Base-by-base conservation (phyloP, 2,329 filamentous ascomycete species). In the Pyricularia pennisetigena region DNA sequence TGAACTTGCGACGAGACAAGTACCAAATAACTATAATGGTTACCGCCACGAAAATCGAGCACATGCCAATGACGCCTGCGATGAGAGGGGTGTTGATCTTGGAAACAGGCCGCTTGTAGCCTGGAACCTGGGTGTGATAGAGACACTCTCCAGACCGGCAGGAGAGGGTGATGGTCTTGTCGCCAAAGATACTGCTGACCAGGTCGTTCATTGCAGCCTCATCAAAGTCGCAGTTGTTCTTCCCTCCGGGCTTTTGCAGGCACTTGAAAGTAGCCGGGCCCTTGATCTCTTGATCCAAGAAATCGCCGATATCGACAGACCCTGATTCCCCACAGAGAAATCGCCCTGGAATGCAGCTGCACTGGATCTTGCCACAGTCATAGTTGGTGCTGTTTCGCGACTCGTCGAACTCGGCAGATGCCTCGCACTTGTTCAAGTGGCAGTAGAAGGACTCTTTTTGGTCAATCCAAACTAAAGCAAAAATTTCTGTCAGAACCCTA, bases 11-110 rank as follows among this genome's bases (percentile, higher is more conserved):
- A 70, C 93, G 88, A 8, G 93, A 93, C 6, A 97, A 81, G 76
- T 96, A 97, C 93, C 94, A 99, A 24, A 93, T 88, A 0, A 88
- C 75, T 20, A 98, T 80, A 65, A 97, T 92, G 66, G 94, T 87
- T 1, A 88, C 91, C n/a, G 97, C 93, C 14, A 99, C 83, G 74
- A 74, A 97, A 0, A 99, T 83, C 0, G 91, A 90, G 74, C 88
- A 91, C 7, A 87, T 90, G 28, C 93, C 94, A 74, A 99, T 98
- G 64, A 97, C 91, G 16, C 92, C 90, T 12, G 96, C 94, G 72
- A 99, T 99, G 65, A 99, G 84, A 3, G 94, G 95, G 0, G 94
- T 98, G 77, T 99, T 99, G 80, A 99, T 98, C 76, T 90, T 90
- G 81, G 97, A 97, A 70, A 97, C 86, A 0, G 94, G 93, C 24